phyloP scores from a whole-genome alignment of 208 protist genomes.

The Crithidia bombi region DNA sequence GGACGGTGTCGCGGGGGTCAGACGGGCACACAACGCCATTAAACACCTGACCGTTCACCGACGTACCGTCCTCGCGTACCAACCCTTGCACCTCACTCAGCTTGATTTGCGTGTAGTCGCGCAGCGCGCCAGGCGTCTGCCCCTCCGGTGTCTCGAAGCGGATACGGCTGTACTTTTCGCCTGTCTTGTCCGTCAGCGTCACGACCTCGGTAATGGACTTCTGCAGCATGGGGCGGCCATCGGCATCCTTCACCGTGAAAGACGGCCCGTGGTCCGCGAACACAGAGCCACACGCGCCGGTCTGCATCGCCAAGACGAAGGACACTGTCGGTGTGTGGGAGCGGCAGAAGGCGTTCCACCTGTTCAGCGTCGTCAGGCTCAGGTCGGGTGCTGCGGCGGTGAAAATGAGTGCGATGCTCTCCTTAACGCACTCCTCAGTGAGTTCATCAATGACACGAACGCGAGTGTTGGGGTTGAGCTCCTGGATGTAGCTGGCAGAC shows the following conservation, averaged over 20 bases:
- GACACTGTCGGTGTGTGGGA: constrained; percentile 60
- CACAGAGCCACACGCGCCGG: constrained; percentile 69
- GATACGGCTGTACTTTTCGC: constrained; percentile 70
- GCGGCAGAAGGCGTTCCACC: constrained; percentile 84
- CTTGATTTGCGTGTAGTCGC: constrained; percentile 88
- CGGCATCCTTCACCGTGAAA: constrained; percentile 83
- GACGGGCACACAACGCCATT: constrained; percentile 75
- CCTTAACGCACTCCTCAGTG: constrained; percentile 52
- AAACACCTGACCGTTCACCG: constrained; percentile 69
- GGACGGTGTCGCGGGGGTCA: constrained; percentile 80
- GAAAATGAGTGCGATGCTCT: constrained; percentile 69
- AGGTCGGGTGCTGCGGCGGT: constrained; percentile 78
- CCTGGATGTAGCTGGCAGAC: constrained; percentile 66
- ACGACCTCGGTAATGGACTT: constrained; percentile 75
- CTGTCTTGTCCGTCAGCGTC: constrained; percentile 61
- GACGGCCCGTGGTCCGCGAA: constrained; percentile 82
- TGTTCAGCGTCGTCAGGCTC: constrained; percentile 62
- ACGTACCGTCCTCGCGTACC: constrained; percentile 57
- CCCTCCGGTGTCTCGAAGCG: constrained; percentile 88
- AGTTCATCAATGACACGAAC: constrained; percentile 63
- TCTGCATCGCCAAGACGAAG: constrained; percentile 79
- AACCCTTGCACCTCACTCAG: constrained; percentile 85
- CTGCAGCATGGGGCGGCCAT: constrained; percentile 81
- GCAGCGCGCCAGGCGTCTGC: constrained; percentile 77
- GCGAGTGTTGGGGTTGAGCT: constrained; percentile 91